Evolutionary conservation across 768 basidiomycete genomes (phyloP), one percentile per base, ranked within the genome.

Genomic region (Nevesoporus exiguus): DNA sequence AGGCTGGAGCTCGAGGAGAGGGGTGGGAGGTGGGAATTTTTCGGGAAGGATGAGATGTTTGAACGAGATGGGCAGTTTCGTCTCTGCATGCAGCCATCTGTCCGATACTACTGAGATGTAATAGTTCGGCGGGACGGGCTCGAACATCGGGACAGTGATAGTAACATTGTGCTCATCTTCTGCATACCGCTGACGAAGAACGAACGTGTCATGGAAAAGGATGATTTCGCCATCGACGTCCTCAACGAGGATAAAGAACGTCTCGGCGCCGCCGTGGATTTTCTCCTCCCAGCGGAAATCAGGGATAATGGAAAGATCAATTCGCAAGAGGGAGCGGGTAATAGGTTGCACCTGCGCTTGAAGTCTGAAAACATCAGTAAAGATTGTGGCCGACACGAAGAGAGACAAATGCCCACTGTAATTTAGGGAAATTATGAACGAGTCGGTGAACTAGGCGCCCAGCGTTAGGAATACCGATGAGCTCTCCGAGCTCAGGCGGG

Each of bases 281-380:
- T 92, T 92, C 63, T 93, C 91, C 34, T 98, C 95, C 97, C 97
- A 99, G 42, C 88, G 82, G 83, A 98, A 99, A 67, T 98, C 97
- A n/a, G 97, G 95, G 3, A 85, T 83, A 66, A 99, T 95, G 3
- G 92, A 93, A 15, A 99, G 73, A 59, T 98, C 96, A 51, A 98
- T 87, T 31, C 92, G 85, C 14, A 99, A 80, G 14, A 98, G 82
- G 0, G 93, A 90, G 10, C 95, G 86, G 0, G 97, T 98, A 64
- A 99, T 93, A 0, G 96, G 97, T 62, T 97, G 92, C 0, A 98
- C 96, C 65, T 97, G 92, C 0, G 97, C 96, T 68, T 96, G 89
- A 13, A 99, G 75, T 61, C 88, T 91, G 58, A 1, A 51, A 36
- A 47, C 5, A 34, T 25, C 24, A 6, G 49, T 48, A 24, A 47